Percentiles rank a stretch among this genome's conserved stretches.
Evolutionary conservation across 2,329 filamentous ascomycete genomes (phyloP).

Genomic region (Fusarium papillatum): DNA sequence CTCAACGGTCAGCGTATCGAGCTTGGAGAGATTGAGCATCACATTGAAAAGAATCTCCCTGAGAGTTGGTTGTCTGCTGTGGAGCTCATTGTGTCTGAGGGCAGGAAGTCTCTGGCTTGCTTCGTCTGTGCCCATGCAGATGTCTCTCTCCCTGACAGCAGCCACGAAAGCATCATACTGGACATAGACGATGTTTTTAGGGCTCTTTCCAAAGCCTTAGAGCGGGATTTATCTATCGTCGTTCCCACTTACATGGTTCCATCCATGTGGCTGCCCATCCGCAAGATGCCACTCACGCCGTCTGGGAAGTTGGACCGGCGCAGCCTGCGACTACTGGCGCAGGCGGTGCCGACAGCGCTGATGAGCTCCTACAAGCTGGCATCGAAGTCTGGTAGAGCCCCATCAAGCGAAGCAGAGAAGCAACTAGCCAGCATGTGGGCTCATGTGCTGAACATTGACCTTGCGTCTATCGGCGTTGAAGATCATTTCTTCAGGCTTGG

Average conservation of each 20-base stretch:
- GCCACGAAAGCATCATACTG: background rate
- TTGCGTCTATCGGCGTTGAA: slow-evolving; percentile 17
- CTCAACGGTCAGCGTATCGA: slow-evolving; percentile 70
- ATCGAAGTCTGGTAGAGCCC: slow-evolving; percentile 43
- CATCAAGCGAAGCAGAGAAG: slow-evolving; percentile 46
- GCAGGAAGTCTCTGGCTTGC: slow-evolving; percentile 34
- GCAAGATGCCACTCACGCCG: slow-evolving; percentile 56
- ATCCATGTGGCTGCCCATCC: slow-evolving; percentile 55
- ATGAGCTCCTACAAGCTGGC: slow-evolving; percentile 30
- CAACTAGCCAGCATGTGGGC: slow-evolving; percentile 31
- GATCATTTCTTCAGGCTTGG: slow-evolving; percentile 61
- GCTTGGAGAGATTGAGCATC: slow-evolving; percentile 59
- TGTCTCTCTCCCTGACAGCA: background rate
- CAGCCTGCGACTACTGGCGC: slow-evolving; percentile 41
- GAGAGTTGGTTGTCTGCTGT: slow-evolving; percentile 31
- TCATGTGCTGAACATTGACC: slow-evolving; percentile 13
- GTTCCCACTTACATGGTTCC: slow-evolving; percentile 57
- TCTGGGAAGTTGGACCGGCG: slow-evolving; percentile 61
- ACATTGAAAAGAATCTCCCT: slow-evolving; percentile 46
- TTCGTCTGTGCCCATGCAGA: slow-evolving; percentile 30
- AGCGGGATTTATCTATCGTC: background rate
- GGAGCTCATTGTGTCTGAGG: slow-evolving; percentile 26
- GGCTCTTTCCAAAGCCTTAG: slow-evolving; percentile 10
- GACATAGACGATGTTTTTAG: slow-evolving; percentile 5
- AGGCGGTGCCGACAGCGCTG: background rate